A percentile compares a stretch with the other conserved stretches of the same genome.
These are phyloP conservation scores for Daldinia loculata DNA, from an alignment of 495 filamentous ascomycete species.

Conservation along the genomic window DNA sequence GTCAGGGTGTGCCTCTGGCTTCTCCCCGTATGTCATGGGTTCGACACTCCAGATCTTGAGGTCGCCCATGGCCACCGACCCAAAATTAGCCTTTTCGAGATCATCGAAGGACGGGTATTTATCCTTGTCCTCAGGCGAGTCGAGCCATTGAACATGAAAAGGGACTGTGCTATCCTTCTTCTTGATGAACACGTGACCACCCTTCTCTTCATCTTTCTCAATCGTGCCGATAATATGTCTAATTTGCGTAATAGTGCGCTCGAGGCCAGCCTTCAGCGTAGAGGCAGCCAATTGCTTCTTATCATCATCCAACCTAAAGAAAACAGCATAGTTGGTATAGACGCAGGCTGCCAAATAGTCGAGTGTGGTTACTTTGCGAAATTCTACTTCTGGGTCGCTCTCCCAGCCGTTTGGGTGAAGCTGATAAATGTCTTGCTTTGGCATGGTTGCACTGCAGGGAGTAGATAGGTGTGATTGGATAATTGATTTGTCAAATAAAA, in stretches of 20 bases:
- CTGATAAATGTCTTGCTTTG: slow-evolving; percentile 7
- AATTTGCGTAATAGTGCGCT: slow-evolving; percentile 53
- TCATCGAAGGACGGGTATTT: slow-evolving; percentile 45
- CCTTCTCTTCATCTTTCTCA: slow-evolving; percentile 46
- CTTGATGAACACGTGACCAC: slow-evolving; percentile 54
- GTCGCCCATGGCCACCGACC: slow-evolving; percentile 13
- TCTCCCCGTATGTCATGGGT: slow-evolving; percentile 53
- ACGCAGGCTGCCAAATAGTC: slow-evolving; percentile 46
- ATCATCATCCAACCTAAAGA: slow-evolving; percentile 50
- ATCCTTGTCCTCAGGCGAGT: slow-evolving; percentile 45
- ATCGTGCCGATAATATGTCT: slow-evolving; percentile 56
- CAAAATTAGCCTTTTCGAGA: slow-evolving; percentile 47
- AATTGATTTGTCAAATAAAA: not conserved
- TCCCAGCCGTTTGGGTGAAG: slow-evolving; percentile 10
- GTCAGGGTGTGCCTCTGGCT: slow-evolving; percentile 50
- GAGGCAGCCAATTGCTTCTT: slow-evolving; percentile 40
- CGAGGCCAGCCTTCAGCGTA: slow-evolving; percentile 49
- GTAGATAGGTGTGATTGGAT: not conserved
- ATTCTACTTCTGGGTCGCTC: slow-evolving; percentile 9
- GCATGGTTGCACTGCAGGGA: slow-evolving; percentile 2
- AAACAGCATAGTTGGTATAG: slow-evolving; percentile 52
- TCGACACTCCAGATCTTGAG: slow-evolving; percentile 43
- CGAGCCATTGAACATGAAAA: slow-evolving; percentile 55
- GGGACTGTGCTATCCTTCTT: slow-evolving; percentile 52
- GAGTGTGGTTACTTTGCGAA: slow-evolving; percentile 41